Evolutionary conservation across 2,329 filamentous ascomycete species (phyloP).

Genomic region (Colletotrichum aenigma): DNA sequence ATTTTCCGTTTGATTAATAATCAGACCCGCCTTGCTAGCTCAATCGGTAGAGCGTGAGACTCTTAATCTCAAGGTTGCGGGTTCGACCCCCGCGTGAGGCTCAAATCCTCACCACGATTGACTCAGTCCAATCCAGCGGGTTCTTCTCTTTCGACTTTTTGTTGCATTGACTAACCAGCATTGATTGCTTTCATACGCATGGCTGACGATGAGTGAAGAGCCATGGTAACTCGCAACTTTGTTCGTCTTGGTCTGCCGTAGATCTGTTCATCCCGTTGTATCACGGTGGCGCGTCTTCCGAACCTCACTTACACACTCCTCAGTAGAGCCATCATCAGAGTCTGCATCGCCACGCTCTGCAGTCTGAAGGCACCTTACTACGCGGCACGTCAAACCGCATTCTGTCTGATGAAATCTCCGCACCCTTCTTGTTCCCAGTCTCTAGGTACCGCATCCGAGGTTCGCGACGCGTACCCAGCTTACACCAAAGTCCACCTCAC

Average conservation of each 20-base stretch:
- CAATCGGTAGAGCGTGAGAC: constrained; percentile 78
- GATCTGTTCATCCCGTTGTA: not conserved
- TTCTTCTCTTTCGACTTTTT: not conserved
- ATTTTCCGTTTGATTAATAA: not conserved
- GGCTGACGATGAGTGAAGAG: not conserved
- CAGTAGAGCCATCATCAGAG: not conserved
- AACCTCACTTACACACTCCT: not conserved
- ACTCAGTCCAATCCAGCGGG: not conserved
- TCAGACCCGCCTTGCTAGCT: constrained; percentile 51
- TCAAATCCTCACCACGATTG: constrained; percentile 20
- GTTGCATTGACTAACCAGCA: not conserved
- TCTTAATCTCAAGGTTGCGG: constrained; percentile 49
- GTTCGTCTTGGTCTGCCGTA: not conserved
- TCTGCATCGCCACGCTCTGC: not conserved
- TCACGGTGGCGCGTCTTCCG: not conserved
- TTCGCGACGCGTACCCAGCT: not conserved
- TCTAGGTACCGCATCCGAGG: not conserved
- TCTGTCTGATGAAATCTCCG: not conserved
- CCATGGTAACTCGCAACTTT: not conserved
- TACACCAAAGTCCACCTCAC: not conserved
- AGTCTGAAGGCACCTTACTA: not conserved
- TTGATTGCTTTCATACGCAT: not conserved
- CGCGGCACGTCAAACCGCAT: not conserved
- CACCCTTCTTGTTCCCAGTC: not conserved
- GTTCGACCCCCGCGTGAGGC: constrained; percentile 29